Conservation (phyloP, 441 rosid genomes). For the Gossypium aridum region DNA sequence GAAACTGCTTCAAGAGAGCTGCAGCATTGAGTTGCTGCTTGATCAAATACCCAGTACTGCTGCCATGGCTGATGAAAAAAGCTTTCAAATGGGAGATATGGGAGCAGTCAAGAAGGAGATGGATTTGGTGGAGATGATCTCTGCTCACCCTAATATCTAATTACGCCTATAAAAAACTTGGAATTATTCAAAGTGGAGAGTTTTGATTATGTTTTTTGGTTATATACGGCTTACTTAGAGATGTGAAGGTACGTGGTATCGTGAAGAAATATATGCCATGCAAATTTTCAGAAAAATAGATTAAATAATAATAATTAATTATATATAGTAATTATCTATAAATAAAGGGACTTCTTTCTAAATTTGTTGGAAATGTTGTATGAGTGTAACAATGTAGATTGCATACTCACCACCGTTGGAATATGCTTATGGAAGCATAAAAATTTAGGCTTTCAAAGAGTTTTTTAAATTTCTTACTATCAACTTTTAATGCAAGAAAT, state of each 20-base stretch:
- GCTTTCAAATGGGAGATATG: not conserved
- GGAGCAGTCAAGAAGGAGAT: slow-evolving; percentile 35
- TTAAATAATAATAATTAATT: not conserved
- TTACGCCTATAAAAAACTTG: not conserved
- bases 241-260: not conserved
- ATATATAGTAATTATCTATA: not conserved
- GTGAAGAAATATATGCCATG: too few relatives aligned
- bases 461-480: not conserved
- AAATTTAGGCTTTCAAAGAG: not conserved
- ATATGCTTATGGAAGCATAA: not conserved
- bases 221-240: not conserved
- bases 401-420: not conserved
- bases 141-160: slow-evolving; percentile 26
- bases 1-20: slow-evolving; percentile 51
- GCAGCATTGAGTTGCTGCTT: slow-evolving; percentile 63
- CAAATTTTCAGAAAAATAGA: not conserved
- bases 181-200: too few relatives aligned
- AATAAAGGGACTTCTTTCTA: not conserved
- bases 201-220: too few relatives aligned
- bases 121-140: slow-evolving; percentile 64
- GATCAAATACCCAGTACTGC: slow-evolving; percentile 39
- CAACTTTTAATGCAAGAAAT: not conserved
- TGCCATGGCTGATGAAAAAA: slow-evolving; percentile 13
- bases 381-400: not conserved
- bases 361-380: not conserved